Percentiles rank a stretch among this genome's conserved stretches.
Conservation (phyloP, 495 filamentous ascomycete genomes). For the Hypoxylon fuscum region DNA sequence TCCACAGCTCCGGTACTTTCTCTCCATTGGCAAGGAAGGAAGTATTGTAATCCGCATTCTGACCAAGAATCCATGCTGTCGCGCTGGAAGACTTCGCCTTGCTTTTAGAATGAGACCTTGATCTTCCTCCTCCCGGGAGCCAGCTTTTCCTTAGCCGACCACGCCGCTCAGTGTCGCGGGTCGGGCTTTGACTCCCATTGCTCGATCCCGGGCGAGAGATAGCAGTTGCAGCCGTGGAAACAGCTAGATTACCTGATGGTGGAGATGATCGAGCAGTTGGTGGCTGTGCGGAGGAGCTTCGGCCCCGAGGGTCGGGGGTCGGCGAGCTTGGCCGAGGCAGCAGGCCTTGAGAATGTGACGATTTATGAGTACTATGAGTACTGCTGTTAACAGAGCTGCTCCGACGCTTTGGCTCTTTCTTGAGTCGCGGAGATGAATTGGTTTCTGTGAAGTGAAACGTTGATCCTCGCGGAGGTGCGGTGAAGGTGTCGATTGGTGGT, state of each 20-base stretch:
- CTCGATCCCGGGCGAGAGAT: slow-evolving; percentile 42
- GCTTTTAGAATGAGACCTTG: slow-evolving; percentile 52
- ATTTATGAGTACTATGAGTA: slow-evolving; percentile 21
- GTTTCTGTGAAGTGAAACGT: slow-evolving; percentile 39
- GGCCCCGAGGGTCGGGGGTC: slow-evolving; percentile 36
- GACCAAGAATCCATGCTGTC: slow-evolving; percentile 69
- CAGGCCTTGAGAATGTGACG: slow-evolving; percentile 23
- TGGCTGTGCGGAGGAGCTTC: slow-evolving; percentile 55
- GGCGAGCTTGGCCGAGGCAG: slow-evolving; percentile 40
- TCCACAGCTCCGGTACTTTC: slow-evolving; percentile 87
- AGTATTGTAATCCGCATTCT: slow-evolving; percentile 70
- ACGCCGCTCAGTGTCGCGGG: slow-evolving; percentile 39
- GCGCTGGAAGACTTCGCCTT: slow-evolving; percentile 34
- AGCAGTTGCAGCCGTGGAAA: slow-evolving; percentile 30
- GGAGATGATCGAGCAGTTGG: slow-evolving; percentile 25
- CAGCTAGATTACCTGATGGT: slow-evolving; percentile 38
- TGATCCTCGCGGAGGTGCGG: slow-evolving; percentile 25
- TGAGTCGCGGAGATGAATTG: slow-evolving; percentile 38
- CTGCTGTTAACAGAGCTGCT: slow-evolving; percentile 40
- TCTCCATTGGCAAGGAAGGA: slow-evolving; percentile 65
- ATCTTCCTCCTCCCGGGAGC: slow-evolving; percentile 56
- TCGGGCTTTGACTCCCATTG: slow-evolving; percentile 47
- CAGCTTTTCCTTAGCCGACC: slow-evolving; percentile 52
- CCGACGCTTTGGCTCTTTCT: slow-evolving; percentile 39
- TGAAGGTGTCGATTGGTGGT: slow-evolving; percentile 10